These are phyloP conservation scores for Dryas drummondii DNA, from an alignment of 306 rosid genomes.

Conservation along the genomic window DNA sequence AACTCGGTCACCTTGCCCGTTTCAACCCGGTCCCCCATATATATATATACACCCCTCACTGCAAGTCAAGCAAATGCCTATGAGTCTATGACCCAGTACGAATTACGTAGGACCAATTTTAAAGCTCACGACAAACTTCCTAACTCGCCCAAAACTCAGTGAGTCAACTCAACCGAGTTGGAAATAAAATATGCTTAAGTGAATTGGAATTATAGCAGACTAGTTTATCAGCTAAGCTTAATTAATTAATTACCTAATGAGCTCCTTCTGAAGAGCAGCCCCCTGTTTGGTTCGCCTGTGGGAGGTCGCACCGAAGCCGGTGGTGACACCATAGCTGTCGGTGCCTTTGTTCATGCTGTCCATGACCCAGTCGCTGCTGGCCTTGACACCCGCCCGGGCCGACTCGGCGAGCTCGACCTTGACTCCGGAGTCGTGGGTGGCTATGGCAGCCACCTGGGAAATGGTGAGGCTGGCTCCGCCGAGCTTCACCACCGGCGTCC, in stretches of 20 bases:
- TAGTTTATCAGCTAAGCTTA: too few species aligned
- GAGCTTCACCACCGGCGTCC: constrained; percentile 55
- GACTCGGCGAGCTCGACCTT: constrained; percentile 66
- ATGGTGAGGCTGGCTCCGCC: constrained; percentile 74
- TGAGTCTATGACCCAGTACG: too few species aligned
- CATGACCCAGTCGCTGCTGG: constrained; percentile 96
- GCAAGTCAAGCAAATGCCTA: too few species aligned
- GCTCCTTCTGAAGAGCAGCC: constrained; percentile 86
- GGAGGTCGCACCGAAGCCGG: constrained; percentile 92
- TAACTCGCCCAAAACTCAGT: not conserved
- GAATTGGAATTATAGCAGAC: too few species aligned
- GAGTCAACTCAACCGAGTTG: constrained; percentile 4
- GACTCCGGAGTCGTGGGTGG: constrained; percentile 40
- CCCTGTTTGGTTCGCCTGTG: constrained; percentile 87
- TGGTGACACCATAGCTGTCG: constrained; percentile 89
- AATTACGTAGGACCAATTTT: too few species aligned
- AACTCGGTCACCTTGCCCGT: not conserved
- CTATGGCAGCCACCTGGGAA: constrained; percentile 76
- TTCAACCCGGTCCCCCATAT: not conserved
- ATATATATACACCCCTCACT: too few species aligned
- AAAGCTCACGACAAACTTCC: too few species aligned
- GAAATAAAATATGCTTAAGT: too few species aligned
- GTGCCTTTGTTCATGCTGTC: constrained; percentile 71
- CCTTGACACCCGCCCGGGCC: constrained; percentile 69
- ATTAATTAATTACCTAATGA: constrained; percentile 52